phyloP scores from a whole-genome alignment of 148 eudicot species.

The Fagopyrum esculentum region DNA sequence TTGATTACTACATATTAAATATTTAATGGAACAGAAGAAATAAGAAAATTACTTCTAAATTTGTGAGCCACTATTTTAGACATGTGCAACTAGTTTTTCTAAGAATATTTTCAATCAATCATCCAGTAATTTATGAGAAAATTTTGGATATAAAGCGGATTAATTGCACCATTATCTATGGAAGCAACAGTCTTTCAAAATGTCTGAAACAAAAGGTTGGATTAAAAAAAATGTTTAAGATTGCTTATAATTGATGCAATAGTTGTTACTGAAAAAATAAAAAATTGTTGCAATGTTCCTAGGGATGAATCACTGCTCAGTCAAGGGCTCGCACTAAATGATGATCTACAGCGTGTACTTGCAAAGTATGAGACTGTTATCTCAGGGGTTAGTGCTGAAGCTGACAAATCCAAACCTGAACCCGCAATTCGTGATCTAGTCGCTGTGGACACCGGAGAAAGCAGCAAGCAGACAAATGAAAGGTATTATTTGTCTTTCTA shows the following conservation, averaged over 20 bases:
- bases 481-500: constrained; percentile 35
- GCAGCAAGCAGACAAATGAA: constrained; percentile 47
- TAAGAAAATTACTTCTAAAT: neutral
- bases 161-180: neutral
- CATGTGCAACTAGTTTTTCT: neutral
- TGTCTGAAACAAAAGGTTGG: neutral
- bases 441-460: constrained; percentile 55
- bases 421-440: constrained; percentile 39
- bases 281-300: neutral
- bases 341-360: constrained; percentile 81
- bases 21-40: neutral
- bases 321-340: constrained; percentile 91
- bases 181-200: neutral
- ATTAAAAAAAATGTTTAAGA: neutral
- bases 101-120: neutral
- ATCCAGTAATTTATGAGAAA: neutral
- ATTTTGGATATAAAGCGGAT: neutral
- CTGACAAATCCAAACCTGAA: constrained; percentile 48
- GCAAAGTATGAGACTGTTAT: constrained; percentile 74
- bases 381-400: constrained; percentile 37
- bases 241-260: neutral
- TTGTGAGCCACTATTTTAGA: neutral
- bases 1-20: neutral
- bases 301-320: constrained; percentile 91
- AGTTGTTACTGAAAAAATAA: neutral